Percentiles rank a stretch among this genome's conserved stretches.
Conservation (phyloP, 495 filamentous ascomycete genomes). For the Beverwykella pulmonaria region DNA sequence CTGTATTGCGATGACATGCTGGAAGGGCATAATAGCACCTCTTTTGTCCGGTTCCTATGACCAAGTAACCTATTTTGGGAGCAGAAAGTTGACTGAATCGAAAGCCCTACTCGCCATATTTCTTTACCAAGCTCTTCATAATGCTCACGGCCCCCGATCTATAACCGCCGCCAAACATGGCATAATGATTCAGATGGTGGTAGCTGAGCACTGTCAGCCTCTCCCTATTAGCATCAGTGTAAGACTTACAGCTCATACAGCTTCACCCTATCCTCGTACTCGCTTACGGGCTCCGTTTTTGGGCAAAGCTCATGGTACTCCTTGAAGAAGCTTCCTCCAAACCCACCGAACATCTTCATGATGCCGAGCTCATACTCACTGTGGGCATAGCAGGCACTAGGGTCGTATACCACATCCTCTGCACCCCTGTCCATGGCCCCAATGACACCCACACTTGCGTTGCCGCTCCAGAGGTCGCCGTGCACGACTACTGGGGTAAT, state of each 20-base stretch:
- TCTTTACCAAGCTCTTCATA: slow-evolving; percentile 69
- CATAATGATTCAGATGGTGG: slow-evolving; percentile 88
- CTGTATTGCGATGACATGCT: too few species aligned
- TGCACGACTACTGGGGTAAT: slow-evolving; percentile 78
- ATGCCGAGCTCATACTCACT: slow-evolving; percentile 89
- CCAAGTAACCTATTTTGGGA: too few species aligned
- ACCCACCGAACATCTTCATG: slow-evolving; percentile 96
- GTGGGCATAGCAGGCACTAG: slow-evolving; percentile 78
- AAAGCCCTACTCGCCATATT: slow-evolving; percentile 56
- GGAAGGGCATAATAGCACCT: too few species aligned
- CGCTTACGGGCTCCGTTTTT: slow-evolving; percentile 78
- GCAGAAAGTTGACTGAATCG: too few species aligned
- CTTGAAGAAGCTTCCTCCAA: slow-evolving; percentile 68
- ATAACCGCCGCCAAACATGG: slow-evolving; percentile 81
- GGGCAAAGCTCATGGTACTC: slow-evolving; percentile 75
- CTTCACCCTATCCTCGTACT: slow-evolving; percentile 78
- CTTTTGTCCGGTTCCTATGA: too few species aligned
- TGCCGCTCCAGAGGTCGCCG: slow-evolving; percentile 91
- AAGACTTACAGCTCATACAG: slow-evolving; percentile 73
- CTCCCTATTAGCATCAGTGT: neutral
- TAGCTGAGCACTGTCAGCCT: slow-evolving; percentile 56
- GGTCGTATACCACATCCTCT: slow-evolving; percentile 85
- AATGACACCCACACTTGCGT: slow-evolving; percentile 69
- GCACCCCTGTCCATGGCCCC: slow-evolving; percentile 56
- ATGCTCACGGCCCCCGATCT: slow-evolving; percentile 70